Evolutionary conservation across 2,329 filamentous ascomycete species (phyloP).

Genomic region (Zalaria obscura): DNA sequence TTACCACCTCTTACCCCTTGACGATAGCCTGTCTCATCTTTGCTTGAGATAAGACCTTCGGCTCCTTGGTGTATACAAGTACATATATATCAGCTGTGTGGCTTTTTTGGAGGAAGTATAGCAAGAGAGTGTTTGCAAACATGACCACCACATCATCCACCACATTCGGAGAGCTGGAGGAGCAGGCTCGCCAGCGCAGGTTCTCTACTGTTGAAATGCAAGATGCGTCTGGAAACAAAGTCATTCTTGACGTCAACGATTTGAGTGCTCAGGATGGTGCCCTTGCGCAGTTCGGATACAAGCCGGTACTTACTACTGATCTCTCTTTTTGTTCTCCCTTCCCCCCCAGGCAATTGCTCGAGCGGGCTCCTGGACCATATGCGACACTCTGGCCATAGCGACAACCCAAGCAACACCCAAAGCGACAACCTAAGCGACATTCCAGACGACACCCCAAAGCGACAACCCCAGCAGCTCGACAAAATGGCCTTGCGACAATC

Average conservation of each 20-base stretch:
- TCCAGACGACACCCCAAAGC: too few species aligned
- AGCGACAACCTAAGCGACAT: too few species aligned
- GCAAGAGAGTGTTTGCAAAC: background rate
- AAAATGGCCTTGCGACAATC: too few species aligned
- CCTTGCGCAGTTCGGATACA: constrained; percentile 1
- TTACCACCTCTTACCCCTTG: too few species aligned
- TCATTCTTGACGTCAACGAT: background rate
- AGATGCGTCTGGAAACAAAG: background rate
- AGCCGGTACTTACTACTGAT: background rate
- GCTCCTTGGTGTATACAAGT: background rate
- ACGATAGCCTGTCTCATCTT: too few species aligned
- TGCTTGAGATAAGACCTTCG: too few species aligned
- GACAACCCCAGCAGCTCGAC: too few species aligned
- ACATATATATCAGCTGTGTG: background rate
- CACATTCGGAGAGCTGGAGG: background rate
- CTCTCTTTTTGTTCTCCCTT: background rate
- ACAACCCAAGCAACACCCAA: background rate
- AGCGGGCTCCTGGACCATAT: background rate
- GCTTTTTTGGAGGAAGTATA: background rate
- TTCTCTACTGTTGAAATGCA: background rate
- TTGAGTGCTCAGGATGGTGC: background rate
- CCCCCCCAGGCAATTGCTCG: background rate
- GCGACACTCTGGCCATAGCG: background rate
- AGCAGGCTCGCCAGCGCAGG: background rate
- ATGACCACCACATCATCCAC: background rate